Base-by-base conservation (phyloP, 2,329 filamentous ascomycete genomes). In the Trichoderma harzianum region DNA sequence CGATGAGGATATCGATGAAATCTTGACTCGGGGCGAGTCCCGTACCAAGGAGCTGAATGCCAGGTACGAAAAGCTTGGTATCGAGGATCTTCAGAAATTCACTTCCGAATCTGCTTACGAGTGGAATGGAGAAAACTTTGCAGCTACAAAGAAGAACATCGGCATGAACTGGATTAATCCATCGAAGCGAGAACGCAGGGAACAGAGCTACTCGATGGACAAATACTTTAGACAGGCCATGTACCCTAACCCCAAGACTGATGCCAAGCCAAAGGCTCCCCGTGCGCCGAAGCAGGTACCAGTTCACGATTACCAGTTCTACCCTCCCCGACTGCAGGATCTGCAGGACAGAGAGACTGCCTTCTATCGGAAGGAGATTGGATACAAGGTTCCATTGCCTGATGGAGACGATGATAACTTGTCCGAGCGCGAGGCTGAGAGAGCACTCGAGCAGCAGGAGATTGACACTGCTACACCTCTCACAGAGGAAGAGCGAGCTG, bases 41-140 rank as follows among this genome's bases (percentile, higher is more conserved):
- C 90, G 95, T 72, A 99, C 96, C 1, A 94, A 95, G 74, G 87
- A 96, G 80, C 88, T 99, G 55, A 98, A 94, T 79, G 92, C 93
- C 75, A 95, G 94, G 82, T 99, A 98, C 78, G 96, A 98, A 81
- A 97, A 97, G 80, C 90, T 99, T 53, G 96, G 97, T 74, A 92
- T 99, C 34, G 96, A 99, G 80, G 96, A 99, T 76, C 84, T 99
- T 57, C 96, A 99, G 80, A 98, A 98, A 79, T 99, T 99, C 82
- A 96, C 92, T 1, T 98, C 95, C 0, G 96, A 99, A 78, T 97
- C 94, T 69, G 95, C 97, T 0, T 99, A 99, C 78, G 96, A 98
- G 79, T 99, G 97, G 97, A 99, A 99, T 75, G 96, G 96, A 61
- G 92, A 98, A 83, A 95, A 95, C 78, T 99, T 99, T 80, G 93